These are phyloP conservation scores for Dipteronia dyeriana DNA, from an alignment of 345 rosid species.

Conservation along the genomic window DNA sequence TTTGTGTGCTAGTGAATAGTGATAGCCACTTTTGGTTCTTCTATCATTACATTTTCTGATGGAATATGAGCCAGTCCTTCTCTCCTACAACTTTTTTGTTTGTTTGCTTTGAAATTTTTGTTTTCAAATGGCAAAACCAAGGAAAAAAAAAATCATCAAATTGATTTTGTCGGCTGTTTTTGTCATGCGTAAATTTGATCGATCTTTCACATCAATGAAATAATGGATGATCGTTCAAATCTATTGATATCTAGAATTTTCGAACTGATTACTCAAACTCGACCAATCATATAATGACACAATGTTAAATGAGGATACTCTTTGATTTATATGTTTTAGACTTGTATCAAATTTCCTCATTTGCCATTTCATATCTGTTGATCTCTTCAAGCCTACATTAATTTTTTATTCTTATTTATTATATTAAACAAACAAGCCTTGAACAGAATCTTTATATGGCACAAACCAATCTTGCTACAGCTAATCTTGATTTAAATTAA, in stretches of 20 bases:
- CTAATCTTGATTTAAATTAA: constrained; percentile 20
- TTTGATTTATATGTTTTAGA: not conserved
- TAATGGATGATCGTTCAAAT: no score
- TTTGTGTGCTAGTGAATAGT: no score
- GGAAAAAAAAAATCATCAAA: not conserved
- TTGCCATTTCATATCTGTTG: not conserved
- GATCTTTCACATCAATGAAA: no score
- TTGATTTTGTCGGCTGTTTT: no score
- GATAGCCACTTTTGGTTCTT: not conserved
- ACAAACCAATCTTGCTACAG: constrained; percentile 14
- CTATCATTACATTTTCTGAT: not conserved
- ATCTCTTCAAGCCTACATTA: constrained; percentile 5
- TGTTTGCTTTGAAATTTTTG: no score
- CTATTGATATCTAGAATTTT: not conserved
- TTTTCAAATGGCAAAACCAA: not conserved
- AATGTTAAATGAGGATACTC: not conserved
- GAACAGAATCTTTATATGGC: constrained; percentile 12
- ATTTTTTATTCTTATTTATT: not conserved
- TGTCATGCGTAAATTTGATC: no score
- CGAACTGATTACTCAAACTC: no score
- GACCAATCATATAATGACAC: not conserved
- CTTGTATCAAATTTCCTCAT: not conserved
- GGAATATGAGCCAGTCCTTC: not conserved
- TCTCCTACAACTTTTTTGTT: not conserved
- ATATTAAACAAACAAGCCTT: not conserved